Evolutionary conservation across 164 flowering plant species (phyloP), one percentile per base, ranked within the genome.

Genomic region (Vitis cinerea): DNA sequence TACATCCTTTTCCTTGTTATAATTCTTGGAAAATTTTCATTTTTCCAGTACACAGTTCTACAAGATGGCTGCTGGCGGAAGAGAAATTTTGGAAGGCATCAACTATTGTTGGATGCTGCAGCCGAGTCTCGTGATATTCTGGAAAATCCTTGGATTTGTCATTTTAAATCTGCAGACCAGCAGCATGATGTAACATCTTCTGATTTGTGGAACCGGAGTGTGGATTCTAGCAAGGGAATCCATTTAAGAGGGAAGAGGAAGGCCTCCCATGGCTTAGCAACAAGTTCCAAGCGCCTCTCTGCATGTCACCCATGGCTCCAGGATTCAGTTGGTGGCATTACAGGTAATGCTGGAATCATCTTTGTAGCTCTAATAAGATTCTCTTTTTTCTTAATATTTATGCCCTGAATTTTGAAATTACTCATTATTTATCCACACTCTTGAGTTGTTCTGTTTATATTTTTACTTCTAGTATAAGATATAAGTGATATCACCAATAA

Each of bases 41-140:
- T 47, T 67, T 58, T 61, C 9, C 82, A 81, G 81, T 75, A 67
- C 9, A 53, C 72, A 37, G 79, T 75, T 65, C 76, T 69, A 12
- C 77, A n/a, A 30, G 73, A 74, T 77, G 77, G 75, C 62, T 59
- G 69, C 51, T 63, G 76, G 78, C 69, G 71, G 77, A 79, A 77
- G 62, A 64, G 63, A 53, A 78, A 75, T 53, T 59, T 53, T 63
- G 61, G 63, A 31, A 67, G 52, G 57, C 71, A 57, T 50, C 67
- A 64, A 16, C 50, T 68, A 63, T 29, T 58, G 12, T 59, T 59
- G 50, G 73, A 77, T 10, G 63, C 30, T 23, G 63, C 77, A 63
- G 74, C 75, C 68, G 75, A 81, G 68, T 81, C 77, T 64, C 56
- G 27, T 64, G 70, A 8, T 54, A 27, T 58, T 44, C 58, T 50